These are phyloP conservation scores for Myochromella boudieri DNA, from an alignment of 768 basidiomycete species.

Conservation along the genomic window DNA sequence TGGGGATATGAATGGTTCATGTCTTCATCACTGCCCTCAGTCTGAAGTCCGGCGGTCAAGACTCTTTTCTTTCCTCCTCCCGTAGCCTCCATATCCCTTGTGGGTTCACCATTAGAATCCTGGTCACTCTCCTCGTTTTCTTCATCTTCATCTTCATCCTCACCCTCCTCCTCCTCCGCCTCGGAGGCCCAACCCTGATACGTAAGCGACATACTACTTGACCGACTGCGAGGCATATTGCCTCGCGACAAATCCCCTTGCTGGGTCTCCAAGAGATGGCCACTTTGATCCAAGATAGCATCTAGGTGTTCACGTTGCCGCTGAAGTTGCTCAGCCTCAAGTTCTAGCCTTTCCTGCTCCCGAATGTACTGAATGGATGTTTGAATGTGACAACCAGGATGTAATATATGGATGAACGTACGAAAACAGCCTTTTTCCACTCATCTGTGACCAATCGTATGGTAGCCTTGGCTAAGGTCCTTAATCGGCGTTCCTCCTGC, in stretches of 20 bases:
- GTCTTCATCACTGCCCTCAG: conserved; percentile 5
- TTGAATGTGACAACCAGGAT: too few relatives aligned
- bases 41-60: too few relatives aligned
- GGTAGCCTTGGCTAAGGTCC: conserved; percentile 68
- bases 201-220: conserved; percentile 46
- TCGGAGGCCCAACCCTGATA: conserved; percentile 33
- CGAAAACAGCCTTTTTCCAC: conserved; percentile 89
- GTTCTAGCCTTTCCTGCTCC: conserved; percentile 59
- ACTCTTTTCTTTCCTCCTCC: too few relatives aligned
- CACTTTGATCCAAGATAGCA: conserved; percentile 87
- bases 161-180: conserved; percentile 38
- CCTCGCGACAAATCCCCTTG: conserved; percentile 63
- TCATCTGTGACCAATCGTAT: conserved; percentile 68
- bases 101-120: too few relatives aligned
- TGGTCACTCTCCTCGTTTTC: conserved; percentile 21
- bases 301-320: conserved; percentile 86
- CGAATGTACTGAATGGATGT: conserved; percentile 83
- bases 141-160: conserved; percentile 27
- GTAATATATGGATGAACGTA: conserved; percentile 38
- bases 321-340: conserved; percentile 75
- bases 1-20: not conserved
- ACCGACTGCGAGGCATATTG: conserved; percentile 54
- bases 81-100: too few relatives aligned
- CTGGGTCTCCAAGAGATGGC: conserved; percentile 83
- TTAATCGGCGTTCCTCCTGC: conserved; percentile 67